Conservation (phyloP, 2,329 filamentous ascomycete species). For the Bimuria novae-zelandiae region DNA sequence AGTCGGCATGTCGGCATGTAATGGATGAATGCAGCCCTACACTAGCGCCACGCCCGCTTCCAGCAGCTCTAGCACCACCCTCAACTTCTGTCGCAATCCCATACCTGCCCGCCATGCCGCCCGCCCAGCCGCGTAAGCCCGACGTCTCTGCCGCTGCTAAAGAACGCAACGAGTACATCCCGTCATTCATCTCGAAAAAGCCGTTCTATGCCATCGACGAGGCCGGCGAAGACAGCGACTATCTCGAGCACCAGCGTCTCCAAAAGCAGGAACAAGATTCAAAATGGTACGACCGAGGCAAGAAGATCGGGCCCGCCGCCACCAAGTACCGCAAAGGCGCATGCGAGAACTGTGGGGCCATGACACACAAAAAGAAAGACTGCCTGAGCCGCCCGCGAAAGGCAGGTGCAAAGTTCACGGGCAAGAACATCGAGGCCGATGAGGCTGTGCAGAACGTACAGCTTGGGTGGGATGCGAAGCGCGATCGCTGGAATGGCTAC, state of each 20-base stretch:
- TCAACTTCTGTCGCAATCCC: constrained; percentile 14
- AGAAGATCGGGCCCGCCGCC: constrained; percentile 80
- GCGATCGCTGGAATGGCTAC: constrained; percentile 98
- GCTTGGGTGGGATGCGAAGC: constrained; percentile 94
- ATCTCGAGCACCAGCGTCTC: constrained; percentile 93
- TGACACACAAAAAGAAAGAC: constrained; percentile 95
- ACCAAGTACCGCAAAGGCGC: constrained; percentile 98
- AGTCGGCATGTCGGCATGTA: too few relatives aligned
- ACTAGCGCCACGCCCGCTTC: too few relatives aligned
- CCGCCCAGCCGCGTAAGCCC: constrained; percentile 54
- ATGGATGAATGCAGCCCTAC: too few relatives aligned
- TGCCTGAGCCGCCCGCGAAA: constrained; percentile 88
- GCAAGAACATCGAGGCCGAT: constrained; percentile 90
- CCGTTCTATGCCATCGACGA: constrained; percentile 92
- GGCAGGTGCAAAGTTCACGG: constrained; percentile 88
- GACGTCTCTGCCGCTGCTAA: constrained; percentile 65
- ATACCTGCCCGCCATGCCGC: constrained; percentile 46
- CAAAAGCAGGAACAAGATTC: constrained; percentile 71
- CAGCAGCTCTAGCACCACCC: too few relatives aligned
- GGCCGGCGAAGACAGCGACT: constrained; percentile 70
- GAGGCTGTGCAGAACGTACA: constrained; percentile 84
- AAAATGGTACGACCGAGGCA: constrained; percentile 92
- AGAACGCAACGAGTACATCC: constrained; percentile 97
- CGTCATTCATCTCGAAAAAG: constrained; percentile 95
- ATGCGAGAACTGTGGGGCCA: constrained; percentile 96